Percentiles rank a stretch among this genome's conserved stretches.
These are phyloP conservation scores for Eimeria mitis DNA, from an alignment of 169 alveolate species.

Conservation along the genomic window DNA sequence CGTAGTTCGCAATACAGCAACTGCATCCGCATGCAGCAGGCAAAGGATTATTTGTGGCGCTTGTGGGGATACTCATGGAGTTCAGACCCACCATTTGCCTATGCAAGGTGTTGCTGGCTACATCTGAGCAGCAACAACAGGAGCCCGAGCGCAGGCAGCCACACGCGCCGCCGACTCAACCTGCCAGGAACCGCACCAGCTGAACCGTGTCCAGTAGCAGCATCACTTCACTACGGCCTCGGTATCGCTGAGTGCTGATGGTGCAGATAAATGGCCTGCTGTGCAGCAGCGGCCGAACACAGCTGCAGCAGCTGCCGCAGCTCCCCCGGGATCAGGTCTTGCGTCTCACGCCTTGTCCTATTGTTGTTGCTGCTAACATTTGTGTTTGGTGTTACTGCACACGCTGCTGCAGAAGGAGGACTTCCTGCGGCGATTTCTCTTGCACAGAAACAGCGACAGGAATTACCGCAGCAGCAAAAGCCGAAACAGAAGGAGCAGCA, in stretches of 20 bases:
- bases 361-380: not conserved
- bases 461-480: not conserved
- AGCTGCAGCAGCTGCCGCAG: slow-evolving; percentile 65
- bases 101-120: not conserved
- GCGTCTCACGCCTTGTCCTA: not conserved
- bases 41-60: not conserved
- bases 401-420: not conserved
- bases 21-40: slow-evolving; percentile 15
- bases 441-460: not conserved
- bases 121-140: not conserved
- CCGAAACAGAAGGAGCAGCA: not conserved
- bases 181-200: not conserved
- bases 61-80: not conserved
- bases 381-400: not conserved
- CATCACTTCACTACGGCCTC: not conserved
- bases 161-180: slow-evolving; percentile 20
- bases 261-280: slow-evolving; percentile 60
- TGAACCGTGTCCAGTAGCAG: not conserved
- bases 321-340: not conserved
- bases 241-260: not conserved
- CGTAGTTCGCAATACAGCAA: not conserved
- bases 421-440: not conserved
- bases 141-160: not conserved
- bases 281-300: slow-evolving; percentile 29
- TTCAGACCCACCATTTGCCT: not conserved